Evolutionary conservation across 208 protist genomes (phyloP).

Genomic region (Herpetomonas samuelpessoai): DNA sequence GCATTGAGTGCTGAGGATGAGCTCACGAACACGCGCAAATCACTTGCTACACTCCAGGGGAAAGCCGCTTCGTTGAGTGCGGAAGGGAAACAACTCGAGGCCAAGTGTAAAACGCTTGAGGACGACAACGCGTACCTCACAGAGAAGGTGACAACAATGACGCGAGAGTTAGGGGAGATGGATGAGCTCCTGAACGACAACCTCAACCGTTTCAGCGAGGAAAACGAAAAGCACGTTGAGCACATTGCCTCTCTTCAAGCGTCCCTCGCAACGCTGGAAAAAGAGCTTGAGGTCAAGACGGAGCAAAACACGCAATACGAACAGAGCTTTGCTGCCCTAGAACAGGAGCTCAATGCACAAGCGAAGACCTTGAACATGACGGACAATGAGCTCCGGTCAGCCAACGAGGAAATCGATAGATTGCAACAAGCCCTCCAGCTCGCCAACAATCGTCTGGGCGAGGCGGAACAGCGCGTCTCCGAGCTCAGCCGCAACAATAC

Average conservation of each 20-base stretch:
- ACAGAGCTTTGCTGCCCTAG: constrained; percentile 6
- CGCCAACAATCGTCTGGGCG: constrained; percentile 14
- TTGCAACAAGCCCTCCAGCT: constrained; percentile 11
- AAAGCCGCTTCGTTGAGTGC: constrained; percentile 9
- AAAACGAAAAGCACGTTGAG: constrained; percentile 49
- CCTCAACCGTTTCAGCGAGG: constrained; percentile 77
- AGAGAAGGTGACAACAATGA: constrained; percentile 64
- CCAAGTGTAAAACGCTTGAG: constrained; percentile 12
- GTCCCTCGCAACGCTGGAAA: constrained; percentile 15
- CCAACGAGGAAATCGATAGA: constrained; percentile 31
- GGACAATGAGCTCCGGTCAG: constrained; percentile 33
- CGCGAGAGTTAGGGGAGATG: constrained; percentile 61
- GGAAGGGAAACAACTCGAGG: constrained; percentile 8
- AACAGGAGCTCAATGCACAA: constrained; percentile 34
- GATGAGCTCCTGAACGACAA: constrained; percentile 67
- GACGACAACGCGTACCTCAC: constrained; percentile 69
- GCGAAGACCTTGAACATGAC: constrained; percentile 54
- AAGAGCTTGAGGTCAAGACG: constrained; percentile 6
- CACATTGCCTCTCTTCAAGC: constrained; percentile 34
- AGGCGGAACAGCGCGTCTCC: constrained; percentile 7
- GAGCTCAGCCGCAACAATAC: not conserved
- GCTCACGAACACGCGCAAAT: constrained; percentile 17
- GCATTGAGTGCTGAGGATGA: constrained; percentile 4
- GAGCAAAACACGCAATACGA: constrained; percentile 5
- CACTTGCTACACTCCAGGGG: constrained; percentile 14